phyloP scores from a whole-genome alignment of 306 rosid genomes.

The Benincasa hispida region DNA sequence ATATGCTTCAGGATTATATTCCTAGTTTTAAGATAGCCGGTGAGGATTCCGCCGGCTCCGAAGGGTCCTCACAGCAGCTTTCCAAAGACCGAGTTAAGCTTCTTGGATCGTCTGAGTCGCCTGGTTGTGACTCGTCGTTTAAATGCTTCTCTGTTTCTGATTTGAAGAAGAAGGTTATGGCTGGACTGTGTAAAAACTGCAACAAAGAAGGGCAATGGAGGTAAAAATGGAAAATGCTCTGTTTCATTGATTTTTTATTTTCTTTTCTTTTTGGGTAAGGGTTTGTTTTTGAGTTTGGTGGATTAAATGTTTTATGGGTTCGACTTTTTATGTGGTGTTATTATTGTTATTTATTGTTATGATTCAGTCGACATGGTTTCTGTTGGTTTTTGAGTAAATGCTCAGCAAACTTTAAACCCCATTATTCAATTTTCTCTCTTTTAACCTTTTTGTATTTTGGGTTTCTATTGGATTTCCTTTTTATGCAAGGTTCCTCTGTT shows the following conservation, averaged over 20 bases:
- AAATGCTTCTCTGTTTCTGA: constrained; percentile 94
- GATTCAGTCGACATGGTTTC: constrained; percentile 12
- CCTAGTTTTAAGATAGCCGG: constrained; percentile 66
- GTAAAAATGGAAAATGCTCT: constrained; percentile 28
- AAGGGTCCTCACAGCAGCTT: constrained; percentile 39
- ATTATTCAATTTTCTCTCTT: constrained; percentile 6
- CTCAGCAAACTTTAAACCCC: constrained; percentile 19
- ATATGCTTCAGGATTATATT: constrained; percentile 91
- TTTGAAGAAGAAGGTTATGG: constrained; percentile 85
- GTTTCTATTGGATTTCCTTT: not conserved
- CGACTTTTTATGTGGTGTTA: constrained; percentile 14
- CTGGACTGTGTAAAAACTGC: constrained; percentile 63
- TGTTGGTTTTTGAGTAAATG: constrained; percentile 32
- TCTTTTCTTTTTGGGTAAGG: not conserved
- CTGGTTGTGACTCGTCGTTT: constrained; percentile 44
- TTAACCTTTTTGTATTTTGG: not conserved
- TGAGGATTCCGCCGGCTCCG: constrained; percentile 50
- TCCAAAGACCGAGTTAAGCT: constrained; percentile 73
- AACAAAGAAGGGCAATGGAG: constrained; percentile 96
- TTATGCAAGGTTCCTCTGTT: not conserved
- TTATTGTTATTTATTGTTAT: constrained; percentile 12
- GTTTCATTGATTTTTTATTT: constrained; percentile 28
- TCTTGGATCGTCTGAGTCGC: constrained; percentile 32
- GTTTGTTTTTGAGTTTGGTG: not conserved
- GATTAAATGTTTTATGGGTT: constrained; percentile 8